Evolutionary conservation across 2,329 filamentous ascomycete species (phyloP).

Genomic region (Fusarium siculi): DNA sequence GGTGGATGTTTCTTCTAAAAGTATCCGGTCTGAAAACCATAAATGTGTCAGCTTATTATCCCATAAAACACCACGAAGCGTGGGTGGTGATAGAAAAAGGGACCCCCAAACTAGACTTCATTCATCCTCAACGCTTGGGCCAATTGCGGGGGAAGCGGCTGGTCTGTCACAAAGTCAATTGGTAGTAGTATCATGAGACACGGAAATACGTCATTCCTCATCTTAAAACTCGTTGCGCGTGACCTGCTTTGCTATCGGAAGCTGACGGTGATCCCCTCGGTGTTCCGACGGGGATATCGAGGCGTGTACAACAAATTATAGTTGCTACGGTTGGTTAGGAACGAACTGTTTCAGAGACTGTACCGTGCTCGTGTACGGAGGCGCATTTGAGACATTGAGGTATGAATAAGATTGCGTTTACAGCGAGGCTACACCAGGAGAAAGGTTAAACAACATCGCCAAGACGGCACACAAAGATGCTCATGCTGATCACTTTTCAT

Average conservation of each 20-base stretch:
- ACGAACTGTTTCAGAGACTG: constrained; percentile 19
- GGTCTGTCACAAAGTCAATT: constrained; percentile 22
- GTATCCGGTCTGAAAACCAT: background rate
- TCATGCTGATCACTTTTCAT: constrained; percentile 1
- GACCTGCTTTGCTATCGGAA: background rate
- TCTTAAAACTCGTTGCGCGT: constrained; percentile 7
- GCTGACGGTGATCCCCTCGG: constrained; percentile 25
- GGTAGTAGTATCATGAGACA: constrained; percentile 7
- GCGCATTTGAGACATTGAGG: background rate
- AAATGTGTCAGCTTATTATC: constrained; percentile 11
- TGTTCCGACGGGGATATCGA: constrained; percentile 34
- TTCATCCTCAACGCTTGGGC: background rate
- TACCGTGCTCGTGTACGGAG: background rate
- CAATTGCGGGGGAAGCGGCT: constrained; percentile 20
- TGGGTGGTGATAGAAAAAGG: constrained; percentile 12
- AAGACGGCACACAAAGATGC: constrained; percentile 20
- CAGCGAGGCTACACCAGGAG: constrained; percentile 4
- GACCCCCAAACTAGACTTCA: background rate
- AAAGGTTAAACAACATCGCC: constrained; percentile 9
- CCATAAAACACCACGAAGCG: constrained; percentile 12
- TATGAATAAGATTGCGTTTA: background rate
- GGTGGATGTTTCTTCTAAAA: background rate
- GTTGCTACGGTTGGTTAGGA: constrained; percentile 10
- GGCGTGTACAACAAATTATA: constrained; percentile 4
- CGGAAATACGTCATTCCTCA: constrained; percentile 25